Percentiles rank a stretch among this genome's conserved stretches.
Evolutionary conservation across 1,139 yeast species (phyloP).

Genomic region (Geotrichum candidum): DNA sequence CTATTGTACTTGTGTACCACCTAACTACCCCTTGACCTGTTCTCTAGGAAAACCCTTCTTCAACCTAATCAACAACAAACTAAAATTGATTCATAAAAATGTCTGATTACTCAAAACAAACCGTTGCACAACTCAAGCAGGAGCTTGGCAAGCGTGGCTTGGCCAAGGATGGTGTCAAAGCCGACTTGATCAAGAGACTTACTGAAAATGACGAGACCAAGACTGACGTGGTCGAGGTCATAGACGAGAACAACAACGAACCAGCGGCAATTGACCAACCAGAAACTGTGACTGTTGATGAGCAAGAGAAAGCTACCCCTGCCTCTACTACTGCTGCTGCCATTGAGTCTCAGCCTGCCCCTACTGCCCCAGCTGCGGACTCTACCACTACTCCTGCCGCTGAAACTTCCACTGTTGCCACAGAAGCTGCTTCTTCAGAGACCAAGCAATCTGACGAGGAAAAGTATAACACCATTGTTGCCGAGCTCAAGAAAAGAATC

Average conservation of each 20-base stretch:
- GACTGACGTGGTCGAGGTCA: constrained; percentile 25
- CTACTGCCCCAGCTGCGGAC: neutral
- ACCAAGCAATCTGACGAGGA: constrained; percentile 22
- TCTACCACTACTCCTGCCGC: constrained; percentile 13
- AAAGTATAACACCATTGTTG: constrained; percentile 43
- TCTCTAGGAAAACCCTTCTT: neutral
- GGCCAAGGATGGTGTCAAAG: constrained; percentile 73
- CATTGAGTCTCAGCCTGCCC: constrained; percentile 14
- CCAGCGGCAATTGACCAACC: constrained; percentile 17
- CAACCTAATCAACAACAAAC: neutral
- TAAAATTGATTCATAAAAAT: constrained; percentile 31
- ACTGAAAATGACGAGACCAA: constrained; percentile 29
- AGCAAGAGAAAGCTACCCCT: constrained; percentile 18
- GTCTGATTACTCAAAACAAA: constrained; percentile 57
- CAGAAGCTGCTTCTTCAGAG: constrained; percentile 33
- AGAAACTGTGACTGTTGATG: constrained; percentile 15
- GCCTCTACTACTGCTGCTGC: constrained; percentile 22
- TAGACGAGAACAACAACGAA: constrained; percentile 23
- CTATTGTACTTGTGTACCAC: neutral
- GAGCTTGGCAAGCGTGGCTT: constrained; percentile 62
- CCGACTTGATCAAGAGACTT: constrained; percentile 71
- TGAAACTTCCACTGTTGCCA: constrained; percentile 19
- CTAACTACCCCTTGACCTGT: neutral
- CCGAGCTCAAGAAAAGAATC: constrained; percentile 59
- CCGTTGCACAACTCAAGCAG: constrained; percentile 84